Evolutionary conservation across 495 filamentous ascomycete genomes (phyloP).

Genomic region (Ascobolus immersus): DNA sequence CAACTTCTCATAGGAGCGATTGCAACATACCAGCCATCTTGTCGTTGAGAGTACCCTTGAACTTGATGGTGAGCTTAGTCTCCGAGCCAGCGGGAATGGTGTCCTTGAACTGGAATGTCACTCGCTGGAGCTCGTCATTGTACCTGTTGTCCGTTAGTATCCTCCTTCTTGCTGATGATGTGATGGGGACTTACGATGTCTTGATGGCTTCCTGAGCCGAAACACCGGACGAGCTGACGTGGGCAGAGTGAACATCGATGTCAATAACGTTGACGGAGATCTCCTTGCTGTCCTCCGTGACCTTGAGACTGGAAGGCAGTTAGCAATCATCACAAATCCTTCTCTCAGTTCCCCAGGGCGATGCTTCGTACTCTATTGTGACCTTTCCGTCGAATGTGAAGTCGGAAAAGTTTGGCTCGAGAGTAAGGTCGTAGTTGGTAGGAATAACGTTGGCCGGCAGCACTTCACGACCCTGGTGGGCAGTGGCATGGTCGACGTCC

Average conservation of each 20-base stretch:
- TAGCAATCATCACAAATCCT: neutral
- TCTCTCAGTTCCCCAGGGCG: neutral
- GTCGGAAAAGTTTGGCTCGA: conserved; percentile 46
- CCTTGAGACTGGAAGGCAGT: conserved; percentile 31
- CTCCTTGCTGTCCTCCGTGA: conserved; percentile 59
- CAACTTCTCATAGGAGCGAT: neutral
- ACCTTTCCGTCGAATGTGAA: conserved; percentile 47
- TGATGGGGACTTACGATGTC: conserved; percentile 17
- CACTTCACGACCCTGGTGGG: conserved; percentile 29
- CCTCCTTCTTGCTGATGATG: neutral
- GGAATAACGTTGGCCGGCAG: conserved; percentile 39
- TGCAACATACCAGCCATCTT: conserved; percentile 38
- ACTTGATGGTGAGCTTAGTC: conserved; percentile 39
- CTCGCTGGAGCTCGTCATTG: conserved; percentile 37
- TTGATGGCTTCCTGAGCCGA: conserved; percentile 10
- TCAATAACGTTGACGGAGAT: conserved; percentile 74
- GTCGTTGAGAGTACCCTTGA: conserved; percentile 44
- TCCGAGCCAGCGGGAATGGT: conserved; percentile 31
- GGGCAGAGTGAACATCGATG: conserved; percentile 55
- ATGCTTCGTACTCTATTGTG: conserved; percentile 28
- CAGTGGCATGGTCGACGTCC: conserved; percentile 23
- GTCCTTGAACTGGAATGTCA: conserved; percentile 36
- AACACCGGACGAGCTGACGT: conserved; percentile 29
- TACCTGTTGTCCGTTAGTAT: conserved; percentile 16
- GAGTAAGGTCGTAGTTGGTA: conserved; percentile 41